Conservation (phyloP, 768 basidiomycete genomes). For the Termitomyces sp. region DNA sequence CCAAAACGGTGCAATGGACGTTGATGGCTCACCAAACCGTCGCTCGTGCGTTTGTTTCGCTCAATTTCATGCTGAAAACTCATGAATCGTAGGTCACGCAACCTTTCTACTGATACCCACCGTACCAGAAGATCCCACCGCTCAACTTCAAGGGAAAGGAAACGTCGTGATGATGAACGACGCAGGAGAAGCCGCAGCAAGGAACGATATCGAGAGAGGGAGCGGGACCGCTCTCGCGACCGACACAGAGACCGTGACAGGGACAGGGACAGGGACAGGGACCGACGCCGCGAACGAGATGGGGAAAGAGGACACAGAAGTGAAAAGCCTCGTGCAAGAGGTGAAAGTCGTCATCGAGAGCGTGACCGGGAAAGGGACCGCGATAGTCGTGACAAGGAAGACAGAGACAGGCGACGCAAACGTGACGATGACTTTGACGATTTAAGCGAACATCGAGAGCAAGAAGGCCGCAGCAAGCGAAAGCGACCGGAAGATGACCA, state of each 20-base stretch:
- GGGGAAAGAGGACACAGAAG: constrained; percentile 43
- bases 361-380: constrained; percentile 41
- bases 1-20: constrained; percentile 53
- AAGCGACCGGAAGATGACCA: constrained; percentile 53
- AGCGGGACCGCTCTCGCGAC: constrained; percentile 54
- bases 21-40: constrained; percentile 54
- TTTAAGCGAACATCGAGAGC: constrained; percentile 33
- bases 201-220: constrained; percentile 47
- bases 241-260: constrained; percentile 36
- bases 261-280: constrained; percentile 39
- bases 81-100: constrained; percentile 46
- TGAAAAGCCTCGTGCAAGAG: constrained; percentile 44
- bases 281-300: constrained; percentile 47
- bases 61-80: neutral
- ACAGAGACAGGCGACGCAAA: constrained; percentile 56
- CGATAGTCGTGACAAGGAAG: constrained; percentile 33
- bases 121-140: constrained; percentile 68
- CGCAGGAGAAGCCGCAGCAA: constrained; percentile 58
- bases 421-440: constrained; percentile 60
- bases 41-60: constrained; percentile 45
- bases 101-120: constrained; percentile 73
- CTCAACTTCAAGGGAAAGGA: constrained; percentile 62
- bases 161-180: constrained; percentile 54
- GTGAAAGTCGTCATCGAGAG: constrained; percentile 53
- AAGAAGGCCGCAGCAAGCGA: constrained; percentile 60